Conservation (phyloP, 2,329 filamentous ascomycete genomes). For the Cytospora piceae region DNA sequence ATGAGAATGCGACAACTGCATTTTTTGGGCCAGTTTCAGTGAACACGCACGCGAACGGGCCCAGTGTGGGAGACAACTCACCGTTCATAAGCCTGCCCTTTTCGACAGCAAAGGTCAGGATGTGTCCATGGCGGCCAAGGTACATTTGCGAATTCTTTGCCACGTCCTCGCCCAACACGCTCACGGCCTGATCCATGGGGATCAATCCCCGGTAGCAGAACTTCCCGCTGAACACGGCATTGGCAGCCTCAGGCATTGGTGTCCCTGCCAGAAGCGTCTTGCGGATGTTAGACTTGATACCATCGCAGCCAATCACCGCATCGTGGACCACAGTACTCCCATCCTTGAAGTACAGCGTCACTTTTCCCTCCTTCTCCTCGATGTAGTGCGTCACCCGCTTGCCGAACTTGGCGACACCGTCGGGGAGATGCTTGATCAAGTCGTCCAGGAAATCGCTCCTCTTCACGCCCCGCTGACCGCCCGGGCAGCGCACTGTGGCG, state of each 20-base stretch:
- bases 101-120: slow-evolving; percentile 27
- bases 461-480: slow-evolving; percentile 35
- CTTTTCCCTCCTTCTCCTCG: slow-evolving; percentile 12
- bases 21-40: slow-evolving; percentile 44
- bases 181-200: slow-evolving; percentile 57
- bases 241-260: slow-evolving; percentile 42
- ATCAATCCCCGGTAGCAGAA: slow-evolving; percentile 59
- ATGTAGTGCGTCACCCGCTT: slow-evolving; percentile 27
- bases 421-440: slow-evolving; percentile 31
- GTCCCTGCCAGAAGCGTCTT: slow-evolving; percentile 52
- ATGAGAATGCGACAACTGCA: slow-evolving; percentile 42
- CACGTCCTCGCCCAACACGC: slow-evolving; percentile 49
- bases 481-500: slow-evolving; percentile 24
- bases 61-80: slow-evolving; percentile 40
- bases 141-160: slow-evolving; percentile 38
- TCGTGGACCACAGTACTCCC: slow-evolving; percentile 29
- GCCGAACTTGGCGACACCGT: slow-evolving; percentile 29
- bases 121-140: slow-evolving; percentile 26
- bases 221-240: slow-evolving; percentile 55
- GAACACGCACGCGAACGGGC: fast-evolving
- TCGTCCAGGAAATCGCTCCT: slow-evolving; percentile 34
- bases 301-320: slow-evolving; percentile 36
- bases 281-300: slow-evolving; percentile 43
- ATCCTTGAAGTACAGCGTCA: slow-evolving; percentile 27
- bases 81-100: slow-evolving; percentile 32